Evolutionary conservation across 2,329 filamentous ascomycete species (phyloP).

Genomic region (Aspergillus neoniger): DNA sequence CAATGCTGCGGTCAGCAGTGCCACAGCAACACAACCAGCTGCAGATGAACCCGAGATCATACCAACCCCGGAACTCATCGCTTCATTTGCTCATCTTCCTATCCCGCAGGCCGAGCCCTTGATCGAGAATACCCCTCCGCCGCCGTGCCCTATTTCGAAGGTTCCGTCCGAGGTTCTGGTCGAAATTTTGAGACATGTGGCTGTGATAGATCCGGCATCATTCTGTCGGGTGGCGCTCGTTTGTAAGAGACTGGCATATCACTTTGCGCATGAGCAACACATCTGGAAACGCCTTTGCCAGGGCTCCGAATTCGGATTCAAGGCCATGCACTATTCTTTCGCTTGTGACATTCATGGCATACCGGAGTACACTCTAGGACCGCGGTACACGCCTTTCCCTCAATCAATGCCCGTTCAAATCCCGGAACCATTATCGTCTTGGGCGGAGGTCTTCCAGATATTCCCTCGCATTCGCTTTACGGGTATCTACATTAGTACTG

Average conservation of each 20-base stretch:
- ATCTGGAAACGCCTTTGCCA: slow-evolving; percentile 81
- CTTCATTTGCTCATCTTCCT: slow-evolving; percentile 69
- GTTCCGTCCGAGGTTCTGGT: slow-evolving; percentile 83
- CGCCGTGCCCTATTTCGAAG: slow-evolving; percentile 74
- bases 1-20: slow-evolving; percentile 54
- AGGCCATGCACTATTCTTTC: slow-evolving; percentile 79
- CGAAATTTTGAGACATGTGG: slow-evolving; percentile 75
- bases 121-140: slow-evolving; percentile 70
- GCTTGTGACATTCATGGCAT: slow-evolving; percentile 60
- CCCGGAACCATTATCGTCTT: slow-evolving; percentile 51
- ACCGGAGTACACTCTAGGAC: slow-evolving; percentile 34
- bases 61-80: slow-evolving; percentile 68
- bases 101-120: slow-evolving; percentile 69
- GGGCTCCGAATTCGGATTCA: slow-evolving; percentile 73
- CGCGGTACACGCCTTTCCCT: slow-evolving; percentile 41
- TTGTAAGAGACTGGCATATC: slow-evolving; percentile 83
- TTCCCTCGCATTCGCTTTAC: slow-evolving; percentile 90
- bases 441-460: slow-evolving; percentile 71
- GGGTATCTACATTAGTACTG: slow-evolving; percentile 93
- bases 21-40: slow-evolving; percentile 59
- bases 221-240: slow-evolving; percentile 76
- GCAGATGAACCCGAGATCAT: slow-evolving; percentile 52
- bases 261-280: slow-evolving; percentile 78
- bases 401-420: slow-evolving; percentile 30
- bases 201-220: slow-evolving; percentile 71